These are phyloP conservation scores for Herpetomonas tarakana DNA, from an alignment of 208 protist species.

Conservation along the genomic window DNA sequence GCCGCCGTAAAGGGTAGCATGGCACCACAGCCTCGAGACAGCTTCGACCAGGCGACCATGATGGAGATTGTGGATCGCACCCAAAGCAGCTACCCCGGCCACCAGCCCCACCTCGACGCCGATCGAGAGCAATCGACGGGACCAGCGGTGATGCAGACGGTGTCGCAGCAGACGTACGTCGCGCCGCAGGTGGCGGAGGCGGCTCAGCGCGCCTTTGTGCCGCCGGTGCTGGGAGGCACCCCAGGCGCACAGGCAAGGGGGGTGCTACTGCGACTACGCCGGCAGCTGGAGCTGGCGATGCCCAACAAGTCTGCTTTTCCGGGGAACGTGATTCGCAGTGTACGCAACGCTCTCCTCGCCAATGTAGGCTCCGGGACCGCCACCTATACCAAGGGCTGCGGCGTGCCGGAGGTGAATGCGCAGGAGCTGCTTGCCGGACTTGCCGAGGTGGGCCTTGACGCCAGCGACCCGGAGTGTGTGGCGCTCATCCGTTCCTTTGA, in stretches of 20 bases:
- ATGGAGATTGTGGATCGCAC: slow-evolving; percentile 75
- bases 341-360: slow-evolving; percentile 38
- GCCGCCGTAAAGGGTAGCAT: neutral
- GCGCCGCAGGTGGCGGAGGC: slow-evolving; percentile 24
- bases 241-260: slow-evolving; percentile 54
- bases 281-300: slow-evolving; percentile 40
- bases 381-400: slow-evolving; percentile 18
- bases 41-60: slow-evolving; percentile 66
- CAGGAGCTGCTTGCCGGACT: slow-evolving; percentile 71
- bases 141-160: slow-evolving; percentile 12
- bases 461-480: slow-evolving; percentile 51
- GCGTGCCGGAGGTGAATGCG: slow-evolving; percentile 44
- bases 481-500: slow-evolving; percentile 76
- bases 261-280: slow-evolving; percentile 67
- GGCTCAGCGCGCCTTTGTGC: slow-evolving; percentile 32
- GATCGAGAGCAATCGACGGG: slow-evolving; percentile 18
- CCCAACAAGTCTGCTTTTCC: slow-evolving; percentile 56
- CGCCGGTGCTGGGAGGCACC: slow-evolving; percentile 47
- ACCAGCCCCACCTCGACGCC: slow-evolving; percentile 80
- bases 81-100: slow-evolving; percentile 67
- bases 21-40: slow-evolving; percentile 5
- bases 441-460: slow-evolving; percentile 25
- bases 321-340: slow-evolving; percentile 62
- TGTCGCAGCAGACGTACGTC: slow-evolving; percentile 23
- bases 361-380: slow-evolving; percentile 10